Conservation (phyloP, 768 basidiomycete genomes). For the Boletus reticuloceps region DNA sequence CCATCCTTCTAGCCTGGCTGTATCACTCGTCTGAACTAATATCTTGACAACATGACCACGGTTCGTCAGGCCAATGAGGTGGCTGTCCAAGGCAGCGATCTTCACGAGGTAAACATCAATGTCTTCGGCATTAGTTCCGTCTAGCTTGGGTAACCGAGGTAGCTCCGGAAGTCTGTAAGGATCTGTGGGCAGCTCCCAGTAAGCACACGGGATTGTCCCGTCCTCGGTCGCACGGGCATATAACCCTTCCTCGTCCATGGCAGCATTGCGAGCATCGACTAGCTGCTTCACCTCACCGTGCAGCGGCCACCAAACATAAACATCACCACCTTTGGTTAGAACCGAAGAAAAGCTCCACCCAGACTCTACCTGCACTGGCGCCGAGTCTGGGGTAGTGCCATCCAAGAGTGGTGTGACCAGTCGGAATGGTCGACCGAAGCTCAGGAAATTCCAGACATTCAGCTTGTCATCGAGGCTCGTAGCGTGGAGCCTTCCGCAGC, state of each 20-base stretch:
- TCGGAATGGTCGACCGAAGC: conserved; percentile 77
- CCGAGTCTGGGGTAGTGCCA: conserved; percentile 43
- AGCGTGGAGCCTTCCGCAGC: conserved; percentile 77
- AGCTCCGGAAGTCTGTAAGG: conserved; percentile 60
- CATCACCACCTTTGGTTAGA: conserved; percentile 68
- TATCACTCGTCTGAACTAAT: conserved; percentile 42
- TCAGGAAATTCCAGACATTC: conserved; percentile 71
- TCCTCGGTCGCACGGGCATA: conserved; percentile 34
- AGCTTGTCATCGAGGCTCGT: conserved; percentile 57
- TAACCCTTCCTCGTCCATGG: conserved; percentile 43
- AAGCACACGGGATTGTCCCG: conserved; percentile 53
- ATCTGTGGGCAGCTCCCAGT: conserved; percentile 55
- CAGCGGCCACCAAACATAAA: conserved; percentile 75
- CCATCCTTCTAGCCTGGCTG: conserved; percentile 48
- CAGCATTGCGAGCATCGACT: conserved; percentile 38
- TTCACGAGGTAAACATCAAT: conserved; percentile 56
- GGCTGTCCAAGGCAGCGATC: conserved; percentile 74
- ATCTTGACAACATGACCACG: conserved; percentile 74
- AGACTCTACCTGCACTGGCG: conserved; percentile 64
- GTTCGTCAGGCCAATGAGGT: conserved; percentile 78
- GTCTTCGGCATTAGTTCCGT: conserved; percentile 20
- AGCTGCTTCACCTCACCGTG: conserved; percentile 39
- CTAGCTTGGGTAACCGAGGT: conserved; percentile 56
- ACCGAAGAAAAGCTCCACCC: conserved; percentile 81
- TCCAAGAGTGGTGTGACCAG: conserved; percentile 42